Percentiles rank a stretch among this genome's conserved stretches.
phyloP scores from a whole-genome alignment of 805 yeast genomes.

The Dipodascus albidus region DNA sequence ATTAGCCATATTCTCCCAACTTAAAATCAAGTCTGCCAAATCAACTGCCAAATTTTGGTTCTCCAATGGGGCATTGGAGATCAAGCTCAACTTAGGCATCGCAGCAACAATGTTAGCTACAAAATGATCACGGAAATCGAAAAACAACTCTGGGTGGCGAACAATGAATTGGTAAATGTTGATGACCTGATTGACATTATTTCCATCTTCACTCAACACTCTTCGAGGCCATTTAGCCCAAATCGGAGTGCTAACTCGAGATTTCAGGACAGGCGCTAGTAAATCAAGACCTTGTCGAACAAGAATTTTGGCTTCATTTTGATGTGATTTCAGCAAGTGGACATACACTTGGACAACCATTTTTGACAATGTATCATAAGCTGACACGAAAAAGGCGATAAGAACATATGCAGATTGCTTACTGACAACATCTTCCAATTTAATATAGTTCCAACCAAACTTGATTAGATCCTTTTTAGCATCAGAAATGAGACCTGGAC shows the following conservation, averaged over 20 bases:
- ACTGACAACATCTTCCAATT: conserved; percentile 75
- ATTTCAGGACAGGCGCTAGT: conserved; percentile 76
- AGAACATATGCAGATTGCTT: conserved; percentile 90
- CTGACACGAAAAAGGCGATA: conserved; percentile 74
- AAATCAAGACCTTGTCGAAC: conserved; percentile 82
- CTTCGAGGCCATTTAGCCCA: conserved; percentile 97
- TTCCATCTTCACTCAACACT: conserved; percentile 82
- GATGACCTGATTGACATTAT: conserved; percentile 72
- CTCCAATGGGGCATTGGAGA: conserved; percentile 67
- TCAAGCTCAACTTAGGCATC: conserved; percentile 77
- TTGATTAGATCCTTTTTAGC: conserved; percentile 76
- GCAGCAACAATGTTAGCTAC: conserved; percentile 82
- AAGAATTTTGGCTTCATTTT: conserved; percentile 69
- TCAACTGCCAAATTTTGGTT: conserved; percentile 83
- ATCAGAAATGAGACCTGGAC: conserved; percentile 46
- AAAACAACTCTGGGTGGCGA: conserved; percentile 75
- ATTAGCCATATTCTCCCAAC: conserved; percentile 58
- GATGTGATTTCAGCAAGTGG: conserved; percentile 75
- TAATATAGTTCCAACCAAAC: conserved; percentile 89
- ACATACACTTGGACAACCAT: conserved; percentile 88
- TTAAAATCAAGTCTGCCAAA: conserved; percentile 69
- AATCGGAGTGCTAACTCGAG: conserved; percentile 41
- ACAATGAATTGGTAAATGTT: conserved; percentile 84
- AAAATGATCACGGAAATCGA: conserved; percentile 77
- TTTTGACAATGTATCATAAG: conserved; percentile 79